These are phyloP conservation scores for Zymoseptoria tritici DNA, from an alignment of 2,329 filamentous ascomycete species.

Conservation along the genomic window DNA sequence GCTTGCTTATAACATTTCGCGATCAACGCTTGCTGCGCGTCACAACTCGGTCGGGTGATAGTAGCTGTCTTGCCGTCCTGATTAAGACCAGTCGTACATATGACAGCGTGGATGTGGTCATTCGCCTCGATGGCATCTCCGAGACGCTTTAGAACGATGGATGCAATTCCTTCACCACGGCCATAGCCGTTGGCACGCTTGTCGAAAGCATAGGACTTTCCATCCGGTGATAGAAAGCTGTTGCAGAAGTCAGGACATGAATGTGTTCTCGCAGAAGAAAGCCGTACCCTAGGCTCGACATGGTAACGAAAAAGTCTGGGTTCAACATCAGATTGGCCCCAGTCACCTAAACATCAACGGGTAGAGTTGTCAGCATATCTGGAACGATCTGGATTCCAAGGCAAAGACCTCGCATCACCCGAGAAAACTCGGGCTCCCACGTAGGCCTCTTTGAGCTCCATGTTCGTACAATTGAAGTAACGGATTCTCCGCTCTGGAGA, in stretches of 20 bases:
- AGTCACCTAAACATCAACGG: neutral
- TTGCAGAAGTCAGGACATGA: constrained; percentile 6
- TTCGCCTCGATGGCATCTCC: constrained; percentile 39
- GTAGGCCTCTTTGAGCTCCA: too few species aligned
- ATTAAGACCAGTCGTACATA: constrained; percentile 24
- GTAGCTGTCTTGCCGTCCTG: constrained; percentile 30
- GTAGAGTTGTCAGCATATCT: neutral
- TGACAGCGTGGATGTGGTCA: constrained; percentile 35
- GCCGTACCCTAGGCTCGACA: neutral
- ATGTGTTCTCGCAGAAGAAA: constrained; percentile 15
- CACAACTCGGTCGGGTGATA: constrained; percentile 21
- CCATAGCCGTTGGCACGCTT: constrained; percentile 42
- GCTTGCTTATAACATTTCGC: too few species aligned
- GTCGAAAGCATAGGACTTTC: constrained; percentile 22
- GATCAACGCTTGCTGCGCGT: too few species aligned
- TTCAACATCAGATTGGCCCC: constrained; percentile 5
- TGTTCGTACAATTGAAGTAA: constrained; percentile 8
- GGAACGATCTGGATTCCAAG: too few species aligned
- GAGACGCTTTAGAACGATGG: constrained; percentile 42
- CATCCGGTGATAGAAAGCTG: constrained; percentile 27
- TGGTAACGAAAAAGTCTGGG: constrained; percentile 1
- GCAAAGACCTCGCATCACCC: too few species aligned
- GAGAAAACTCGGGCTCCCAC: too few species aligned
- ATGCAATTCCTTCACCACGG: constrained; percentile 47
- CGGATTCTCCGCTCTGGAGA: constrained; percentile 23